Conservation (phyloP, 768 basidiomycete genomes). For the Collybia nuda region DNA sequence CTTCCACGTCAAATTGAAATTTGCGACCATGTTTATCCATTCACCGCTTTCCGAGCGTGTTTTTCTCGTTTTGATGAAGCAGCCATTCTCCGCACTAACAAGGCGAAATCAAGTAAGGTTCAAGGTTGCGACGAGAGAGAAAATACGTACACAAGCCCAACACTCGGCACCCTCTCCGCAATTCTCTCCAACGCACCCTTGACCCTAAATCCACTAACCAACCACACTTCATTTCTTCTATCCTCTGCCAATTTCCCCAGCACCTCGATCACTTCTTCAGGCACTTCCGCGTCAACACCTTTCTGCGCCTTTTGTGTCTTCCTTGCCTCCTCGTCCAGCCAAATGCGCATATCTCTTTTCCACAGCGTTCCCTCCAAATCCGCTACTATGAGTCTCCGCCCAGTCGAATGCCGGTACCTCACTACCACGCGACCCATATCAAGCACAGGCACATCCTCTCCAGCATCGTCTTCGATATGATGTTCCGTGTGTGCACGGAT, state of each 20-base stretch:
- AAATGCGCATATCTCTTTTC: conserved; percentile 53
- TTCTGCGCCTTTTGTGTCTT: conserved; percentile 15
- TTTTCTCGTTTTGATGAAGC: conserved; percentile 65
- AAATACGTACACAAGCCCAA: conserved; percentile 72
- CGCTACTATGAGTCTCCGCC: conserved; percentile 62
- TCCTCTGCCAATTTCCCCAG: conserved; percentile 63
- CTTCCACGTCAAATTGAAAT: conserved; percentile 83
- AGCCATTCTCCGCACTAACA: conserved; percentile 80
- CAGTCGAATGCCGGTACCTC: conserved; percentile 60
- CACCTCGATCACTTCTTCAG: conserved; percentile 42
- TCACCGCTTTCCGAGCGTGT: conserved; percentile 21
- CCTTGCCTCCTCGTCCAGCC: conserved; percentile 42
- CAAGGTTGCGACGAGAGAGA: background rate
- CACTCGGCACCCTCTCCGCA: conserved; percentile 54
- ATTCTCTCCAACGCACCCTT: conserved; percentile 64
- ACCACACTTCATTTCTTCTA: conserved; percentile 74
- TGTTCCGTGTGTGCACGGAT: conserved; percentile 75
- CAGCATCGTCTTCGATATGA: conserved; percentile 32
- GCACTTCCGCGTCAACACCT: conserved; percentile 19
- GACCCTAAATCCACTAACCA: conserved; percentile 73
- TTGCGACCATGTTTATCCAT: conserved; percentile 83
- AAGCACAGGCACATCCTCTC: conserved; percentile 24
- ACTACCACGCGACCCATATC: conserved; percentile 55
- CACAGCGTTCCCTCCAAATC: conserved; percentile 85
- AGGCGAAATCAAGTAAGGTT: background rate